Percentiles rank a stretch among this genome's conserved stretches.
Conservation (phyloP, 306 rosid species). For the Cicer arietinum region DNA sequence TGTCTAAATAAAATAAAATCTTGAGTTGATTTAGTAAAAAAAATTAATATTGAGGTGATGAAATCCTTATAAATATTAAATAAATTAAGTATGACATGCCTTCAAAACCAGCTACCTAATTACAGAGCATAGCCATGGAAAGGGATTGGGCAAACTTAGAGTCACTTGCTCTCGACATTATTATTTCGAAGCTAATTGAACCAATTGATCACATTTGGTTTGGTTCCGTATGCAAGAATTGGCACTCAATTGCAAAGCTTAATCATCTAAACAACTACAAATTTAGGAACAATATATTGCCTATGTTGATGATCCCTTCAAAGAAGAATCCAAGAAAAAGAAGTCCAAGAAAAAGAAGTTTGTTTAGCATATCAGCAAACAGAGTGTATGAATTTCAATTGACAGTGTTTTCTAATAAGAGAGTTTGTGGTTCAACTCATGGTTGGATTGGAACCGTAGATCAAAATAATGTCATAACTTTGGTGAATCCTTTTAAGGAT, state of each 20-base stretch:
- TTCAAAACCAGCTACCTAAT: no score
- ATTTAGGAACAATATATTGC: not conserved
- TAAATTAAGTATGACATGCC: no score
- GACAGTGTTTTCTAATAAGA: not conserved
- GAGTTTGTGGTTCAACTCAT: conserved; percentile 25
- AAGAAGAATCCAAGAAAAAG: not conserved
- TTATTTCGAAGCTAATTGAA: not conserved
- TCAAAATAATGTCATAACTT: not conserved
- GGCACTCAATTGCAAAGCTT: not conserved
- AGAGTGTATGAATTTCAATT: not conserved
- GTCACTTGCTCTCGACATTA: not conserved
- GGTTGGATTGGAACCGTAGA: conserved; percentile 1
- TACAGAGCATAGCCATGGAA: not conserved
- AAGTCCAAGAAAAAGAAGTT: not conserved
- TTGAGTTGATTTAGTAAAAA: no score
- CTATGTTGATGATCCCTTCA: conserved; percentile 23
- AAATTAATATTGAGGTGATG: no score
- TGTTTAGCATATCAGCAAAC: not conserved
- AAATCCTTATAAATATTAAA: no score
- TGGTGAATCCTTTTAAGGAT: conserved; percentile 3
- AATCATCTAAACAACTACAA: not conserved
- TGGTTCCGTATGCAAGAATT: conserved; percentile 12
- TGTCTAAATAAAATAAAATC: no score
- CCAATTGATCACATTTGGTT: conserved; percentile 3
- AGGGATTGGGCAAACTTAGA: conserved; percentile 14